Conservation (phyloP, 257 asterid genomes). For the Solanum phureja region DNA sequence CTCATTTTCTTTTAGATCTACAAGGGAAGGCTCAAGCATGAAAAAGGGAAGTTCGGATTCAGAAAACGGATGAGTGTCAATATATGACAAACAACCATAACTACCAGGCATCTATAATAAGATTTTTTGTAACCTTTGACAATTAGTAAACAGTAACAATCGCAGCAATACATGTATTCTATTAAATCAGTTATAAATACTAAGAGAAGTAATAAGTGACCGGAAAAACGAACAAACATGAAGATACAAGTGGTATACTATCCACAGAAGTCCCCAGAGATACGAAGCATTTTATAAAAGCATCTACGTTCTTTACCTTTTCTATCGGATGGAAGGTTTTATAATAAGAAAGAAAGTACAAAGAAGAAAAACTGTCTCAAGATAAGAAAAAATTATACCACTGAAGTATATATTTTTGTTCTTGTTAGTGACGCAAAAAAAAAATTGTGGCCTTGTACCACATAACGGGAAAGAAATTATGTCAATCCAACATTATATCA, state of each 20-base stretch:
- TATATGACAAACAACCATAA: neutral
- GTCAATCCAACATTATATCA: neutral
- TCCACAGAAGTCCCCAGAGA: neutral
- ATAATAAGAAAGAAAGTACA: neutral
- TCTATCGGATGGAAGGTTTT: neutral
- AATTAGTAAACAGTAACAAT: neutral
- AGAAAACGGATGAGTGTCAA: conserved; percentile 1
- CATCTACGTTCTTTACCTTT: neutral
- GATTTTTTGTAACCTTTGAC: neutral
- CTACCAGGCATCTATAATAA: neutral
- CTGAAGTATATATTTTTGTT: neutral
- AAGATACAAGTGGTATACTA: neutral
- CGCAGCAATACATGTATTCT: conserved; percentile 1
- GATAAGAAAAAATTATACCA: neutral
- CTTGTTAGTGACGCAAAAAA: neutral
- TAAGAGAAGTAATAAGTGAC: neutral
- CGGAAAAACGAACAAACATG: neutral
- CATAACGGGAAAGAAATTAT: neutral
- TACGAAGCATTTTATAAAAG: neutral
- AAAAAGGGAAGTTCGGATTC: conserved; percentile 11
- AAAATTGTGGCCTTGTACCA: neutral
- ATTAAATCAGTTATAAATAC: neutral
- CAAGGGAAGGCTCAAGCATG: conserved; percentile 1
- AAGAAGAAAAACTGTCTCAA: neutral
- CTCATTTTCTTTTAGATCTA: conserved; percentile 16